Evolutionary conservation across 202 grass and related monocot species (phyloP), one percentile per base, ranked within the genome.

Genomic region (Carex arenaria): DNA sequence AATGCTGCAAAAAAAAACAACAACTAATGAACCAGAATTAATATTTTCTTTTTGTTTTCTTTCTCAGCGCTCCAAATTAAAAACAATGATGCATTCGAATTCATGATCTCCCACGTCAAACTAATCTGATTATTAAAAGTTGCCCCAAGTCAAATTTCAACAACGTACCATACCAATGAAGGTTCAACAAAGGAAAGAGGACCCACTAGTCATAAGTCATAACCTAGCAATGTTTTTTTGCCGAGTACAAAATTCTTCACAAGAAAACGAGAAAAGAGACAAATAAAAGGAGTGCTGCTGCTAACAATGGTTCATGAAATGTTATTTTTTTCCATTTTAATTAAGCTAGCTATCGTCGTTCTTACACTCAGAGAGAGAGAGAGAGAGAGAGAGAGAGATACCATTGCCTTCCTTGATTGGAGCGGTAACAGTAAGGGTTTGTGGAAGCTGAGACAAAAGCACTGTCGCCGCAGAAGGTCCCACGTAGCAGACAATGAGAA

Each of bases 371-470:
- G 36, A 69, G 54, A 62, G 72, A 54, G 45, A 45, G 3, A 36
- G 34, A 36, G 34, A 34, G 32, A 34, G 32, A 54, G 45, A 40
- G 38, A 40, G 38, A 40, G 36, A 40, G 38, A 30, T 78, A 94
- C 94, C 92, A 77, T 92, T 72, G 67, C 85, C 86, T 43, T 38
- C 7, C 1, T n/a, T 89, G 61, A 85, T 19, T 31, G 87, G 72
- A 63, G 88, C 78, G 59, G 81, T 65, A 71, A 97, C 86, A 59
- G 13, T 22, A 64, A 97, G 90, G 30, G 83, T 64, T 55, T 83
- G 54, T 32, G 75, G 88, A 61, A 97, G 88, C 31, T 69, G 5
- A 54, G 88, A 87, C 83, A 97, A 93, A 36, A 83, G 81, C 83
- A 88, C 88, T 5, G 38, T 40, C 38, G 57, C 87, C 22, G 72